Conservation (phyloP, 2,329 filamentous ascomycete genomes). For the Incumbomyces lentus region DNA sequence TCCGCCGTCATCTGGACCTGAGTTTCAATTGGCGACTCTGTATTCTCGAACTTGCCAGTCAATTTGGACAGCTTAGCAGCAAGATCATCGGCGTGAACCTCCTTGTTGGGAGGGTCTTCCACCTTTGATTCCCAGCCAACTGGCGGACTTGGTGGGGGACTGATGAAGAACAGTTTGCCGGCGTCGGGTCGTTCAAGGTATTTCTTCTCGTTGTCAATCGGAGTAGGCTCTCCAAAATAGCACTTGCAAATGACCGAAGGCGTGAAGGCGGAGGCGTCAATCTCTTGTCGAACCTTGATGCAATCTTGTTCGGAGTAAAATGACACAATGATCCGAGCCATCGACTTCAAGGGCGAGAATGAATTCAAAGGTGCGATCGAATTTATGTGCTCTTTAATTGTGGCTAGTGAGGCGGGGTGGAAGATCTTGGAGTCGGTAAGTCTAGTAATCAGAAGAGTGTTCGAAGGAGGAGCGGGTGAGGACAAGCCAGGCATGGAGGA, state of each 20-base stretch:
- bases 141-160: constrained; percentile 52
- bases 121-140: constrained; percentile 55
- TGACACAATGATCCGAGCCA: constrained; percentile 42
- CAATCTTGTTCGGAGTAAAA: constrained; percentile 35
- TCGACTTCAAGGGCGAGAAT: constrained; percentile 41
- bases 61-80: constrained; percentile 46
- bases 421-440: constrained; percentile 37
- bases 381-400: constrained; percentile 34
- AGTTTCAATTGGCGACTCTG: constrained; percentile 5
- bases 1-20: constrained; percentile 15
- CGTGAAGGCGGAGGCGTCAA: constrained; percentile 29
- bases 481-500: constrained; percentile 35
- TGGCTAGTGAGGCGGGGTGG: constrained; percentile 33
- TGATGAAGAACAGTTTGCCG: constrained; percentile 57
- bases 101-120: constrained; percentile 56
- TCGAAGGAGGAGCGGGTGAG: constrained; percentile 37
- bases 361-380: constrained; percentile 36
- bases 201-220: constrained; percentile 32
- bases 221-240: constrained; percentile 44
- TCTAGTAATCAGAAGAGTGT: constrained; percentile 42
- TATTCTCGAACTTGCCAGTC: constrained; percentile 27
- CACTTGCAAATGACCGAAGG: constrained; percentile 30
- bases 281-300: constrained; percentile 32
- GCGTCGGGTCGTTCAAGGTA: constrained; percentile 47
- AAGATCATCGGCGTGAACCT: constrained; percentile 53